These are phyloP conservation scores for Paramecium primaurelia DNA, from an alignment of 73 alveolate genomes.

Conservation along the genomic window DNA sequence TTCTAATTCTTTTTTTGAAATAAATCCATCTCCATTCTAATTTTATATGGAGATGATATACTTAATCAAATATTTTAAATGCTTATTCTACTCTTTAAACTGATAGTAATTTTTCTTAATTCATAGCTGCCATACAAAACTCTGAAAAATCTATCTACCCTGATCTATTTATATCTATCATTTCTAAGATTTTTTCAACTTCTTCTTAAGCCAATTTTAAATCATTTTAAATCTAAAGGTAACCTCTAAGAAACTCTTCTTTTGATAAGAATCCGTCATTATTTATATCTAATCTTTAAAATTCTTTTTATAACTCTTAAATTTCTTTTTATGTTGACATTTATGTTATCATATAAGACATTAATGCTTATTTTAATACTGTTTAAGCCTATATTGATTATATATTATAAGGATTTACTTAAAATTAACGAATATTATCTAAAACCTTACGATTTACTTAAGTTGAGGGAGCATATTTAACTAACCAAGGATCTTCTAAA, in stretches of 20 bases:
- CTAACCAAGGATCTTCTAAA: slow-evolving; percentile 62
- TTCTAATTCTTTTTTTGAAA: slow-evolving; percentile 51
- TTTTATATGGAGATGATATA: background rate
- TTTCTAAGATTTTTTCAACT: slow-evolving; percentile 19
- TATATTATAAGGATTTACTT: background rate
- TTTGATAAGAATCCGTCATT: slow-evolving; percentile 71
- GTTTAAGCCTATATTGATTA: slow-evolving; percentile 19
- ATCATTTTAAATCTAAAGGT: background rate
- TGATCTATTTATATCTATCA: slow-evolving; percentile 7
- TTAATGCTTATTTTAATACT: slow-evolving; percentile 63
- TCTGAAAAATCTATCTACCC: slow-evolving; percentile 46
- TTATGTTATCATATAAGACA: slow-evolving; percentile 67
- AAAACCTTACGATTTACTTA: slow-evolving; percentile 10
- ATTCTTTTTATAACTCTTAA: slow-evolving; percentile 50
- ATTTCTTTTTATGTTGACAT: slow-evolving; percentile 63
- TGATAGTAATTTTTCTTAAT: slow-evolving; percentile 49
- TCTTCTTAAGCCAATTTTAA: background rate
- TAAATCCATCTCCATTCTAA: slow-evolving; percentile 67
- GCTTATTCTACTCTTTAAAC: slow-evolving; percentile 57
- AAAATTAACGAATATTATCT: slow-evolving; percentile 39
- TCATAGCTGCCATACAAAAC: slow-evolving; percentile 61
- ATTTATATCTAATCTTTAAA: slow-evolving; percentile 63
- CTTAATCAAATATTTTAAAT: slow-evolving; percentile 58
- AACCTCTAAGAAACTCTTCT: slow-evolving; percentile 64
- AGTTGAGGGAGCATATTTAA: slow-evolving; percentile 41